Percentiles rank a stretch among this genome's conserved stretches.
Conservation (phyloP, 2,329 filamentous ascomycete genomes). For the Aspergillus arachidicola region DNA sequence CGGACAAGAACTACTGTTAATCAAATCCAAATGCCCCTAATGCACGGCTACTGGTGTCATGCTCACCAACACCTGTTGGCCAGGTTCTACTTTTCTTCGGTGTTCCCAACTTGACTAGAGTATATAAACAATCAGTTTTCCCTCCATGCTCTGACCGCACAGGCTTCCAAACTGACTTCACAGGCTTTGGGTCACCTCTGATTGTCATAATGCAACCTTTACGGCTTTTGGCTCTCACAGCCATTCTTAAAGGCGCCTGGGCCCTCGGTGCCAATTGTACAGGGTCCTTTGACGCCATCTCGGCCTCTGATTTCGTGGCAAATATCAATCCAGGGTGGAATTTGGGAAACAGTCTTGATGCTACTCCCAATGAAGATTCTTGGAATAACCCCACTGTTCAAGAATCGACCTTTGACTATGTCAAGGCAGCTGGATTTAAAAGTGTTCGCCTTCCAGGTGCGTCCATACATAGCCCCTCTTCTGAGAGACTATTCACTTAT, state of each 20-base stretch:
- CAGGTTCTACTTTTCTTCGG: neutral
- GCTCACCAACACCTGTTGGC: neutral
- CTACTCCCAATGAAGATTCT: constrained; percentile 57
- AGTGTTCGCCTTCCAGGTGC: constrained; percentile 56
- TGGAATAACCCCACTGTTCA: constrained; percentile 61
- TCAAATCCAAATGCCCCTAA: neutral
- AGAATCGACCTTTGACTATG: constrained; percentile 53
- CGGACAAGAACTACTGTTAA: neutral
- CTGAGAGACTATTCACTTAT: neutral
- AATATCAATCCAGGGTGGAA: constrained; percentile 62
- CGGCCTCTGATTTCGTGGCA: constrained; percentile 51
- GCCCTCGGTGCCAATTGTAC: constrained; percentile 36
- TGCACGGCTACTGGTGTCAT: neutral
- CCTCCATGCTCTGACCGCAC: neutral
- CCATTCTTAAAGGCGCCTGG: constrained; percentile 11
- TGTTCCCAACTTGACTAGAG: neutral
- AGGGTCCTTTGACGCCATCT: constrained; percentile 49
- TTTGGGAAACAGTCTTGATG: constrained; percentile 62
- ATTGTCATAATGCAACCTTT: constrained; percentile 15
- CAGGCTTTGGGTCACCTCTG: neutral
- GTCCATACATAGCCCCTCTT: neutral
- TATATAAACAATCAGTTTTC: neutral
- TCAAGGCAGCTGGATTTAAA: constrained; percentile 59
- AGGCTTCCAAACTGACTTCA: neutral
- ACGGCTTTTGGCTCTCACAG: constrained; percentile 12